These are phyloP conservation scores for Fraxinus greggii DNA, from an alignment of 305 asterid species.

Conservation along the genomic window DNA sequence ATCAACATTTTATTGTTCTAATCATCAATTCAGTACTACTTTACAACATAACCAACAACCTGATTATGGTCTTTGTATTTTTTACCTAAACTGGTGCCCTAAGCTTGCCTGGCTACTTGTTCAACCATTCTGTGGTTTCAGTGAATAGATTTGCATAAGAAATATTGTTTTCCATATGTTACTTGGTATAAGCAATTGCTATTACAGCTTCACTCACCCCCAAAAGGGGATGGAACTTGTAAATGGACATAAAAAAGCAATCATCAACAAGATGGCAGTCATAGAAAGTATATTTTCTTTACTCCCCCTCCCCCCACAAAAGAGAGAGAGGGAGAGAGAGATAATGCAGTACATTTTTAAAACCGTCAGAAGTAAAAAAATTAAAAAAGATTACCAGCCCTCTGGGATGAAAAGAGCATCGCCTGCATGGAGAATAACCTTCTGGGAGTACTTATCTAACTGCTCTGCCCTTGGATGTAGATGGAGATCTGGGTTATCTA, in stretches of 20 bases:
- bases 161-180: background rate
- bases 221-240: background rate
- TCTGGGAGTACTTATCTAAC: constrained; percentile 56
- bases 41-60: background rate
- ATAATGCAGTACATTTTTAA: background rate
- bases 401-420: constrained; percentile 95
- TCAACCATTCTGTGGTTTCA: background rate
- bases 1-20: background rate
- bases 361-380: background rate
- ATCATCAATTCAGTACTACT: background rate
- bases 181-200: background rate
- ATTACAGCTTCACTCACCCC: background rate
- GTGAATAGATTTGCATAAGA: background rate
- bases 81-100: background rate
- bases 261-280: background rate
- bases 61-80: background rate
- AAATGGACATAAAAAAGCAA: background rate
- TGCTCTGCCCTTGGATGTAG: constrained; percentile 69
- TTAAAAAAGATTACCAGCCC: constrained; percentile 65
- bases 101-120: background rate
- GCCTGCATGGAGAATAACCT: constrained; percentile 83
- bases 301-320: background rate
- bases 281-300: background rate
- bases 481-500: constrained; percentile 56
- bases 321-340: background rate